Base-by-base conservation (phyloP, 768 basidiomycete species). In the Suillus lakei region DNA sequence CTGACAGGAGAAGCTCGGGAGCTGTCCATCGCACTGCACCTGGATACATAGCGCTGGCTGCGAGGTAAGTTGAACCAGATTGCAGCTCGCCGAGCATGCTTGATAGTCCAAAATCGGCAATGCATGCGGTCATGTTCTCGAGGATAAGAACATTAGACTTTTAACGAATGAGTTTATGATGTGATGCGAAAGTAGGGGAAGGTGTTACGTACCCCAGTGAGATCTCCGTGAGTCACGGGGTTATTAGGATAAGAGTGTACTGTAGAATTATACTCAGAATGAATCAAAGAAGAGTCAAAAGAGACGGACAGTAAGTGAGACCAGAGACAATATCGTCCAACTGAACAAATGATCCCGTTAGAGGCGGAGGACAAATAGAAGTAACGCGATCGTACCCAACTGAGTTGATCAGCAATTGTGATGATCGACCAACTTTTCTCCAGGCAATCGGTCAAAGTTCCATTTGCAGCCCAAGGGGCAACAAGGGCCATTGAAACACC, bases 1-100 rank as follows among this genome's bases (percentile, higher is more conserved):
- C 63, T 62, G 66, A 7, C 59, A 74, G 46, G 26, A 59, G 56
- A 1, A 84, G 67, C 28, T 77, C 68, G 1, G 81, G 71, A 55
- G 82, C 83, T n/a, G 81, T 79, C 82, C 83, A 83, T 7, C 82
- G 77, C 23, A 83, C 77, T 23, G 81, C 80, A 5, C 82, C 84
- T 30, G 62, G 66, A 43, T 53, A 43, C 12, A n/a, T 56, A 4
- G 63, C 54, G 32, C 38, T 26, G 73, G 80, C 79, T 30, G 74
- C 74, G 62, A 74, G 70, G 41, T 70, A 76, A n/a, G 71, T 69
- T 72, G 75, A 6, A 36, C 76, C 71, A 39, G 75, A 70, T 58
- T 78, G 71, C 64, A 80, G 77, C 18, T 70, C 71, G 26, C 78
- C 70, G 58, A 81, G 75, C 54, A 64, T 80, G 38, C 56, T 59